phyloP scores from a whole-genome alignment of 192 early-diverging fungal species.

The Glomus cerebriforme region DNA sequence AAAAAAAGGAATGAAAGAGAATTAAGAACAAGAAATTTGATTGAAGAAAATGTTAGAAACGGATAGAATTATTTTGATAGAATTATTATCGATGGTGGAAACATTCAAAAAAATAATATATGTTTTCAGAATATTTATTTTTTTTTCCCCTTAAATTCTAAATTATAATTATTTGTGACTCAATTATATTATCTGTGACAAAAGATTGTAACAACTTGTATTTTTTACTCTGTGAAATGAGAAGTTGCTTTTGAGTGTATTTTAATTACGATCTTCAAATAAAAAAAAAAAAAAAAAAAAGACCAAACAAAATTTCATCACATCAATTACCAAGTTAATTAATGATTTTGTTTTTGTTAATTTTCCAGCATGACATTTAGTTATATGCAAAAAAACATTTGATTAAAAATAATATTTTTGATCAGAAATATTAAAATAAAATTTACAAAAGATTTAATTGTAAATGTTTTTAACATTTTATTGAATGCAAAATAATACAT shows the following conservation, averaged over 20 bases:
- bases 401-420: background rate
- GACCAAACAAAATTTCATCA: background rate
- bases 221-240: background rate
- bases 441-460: background rate
- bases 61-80: background rate
- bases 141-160: background rate
- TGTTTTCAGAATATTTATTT: background rate
- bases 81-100: background rate
- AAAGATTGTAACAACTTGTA: background rate
- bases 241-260: background rate
- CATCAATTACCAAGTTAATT: background rate
- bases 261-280: background rate
- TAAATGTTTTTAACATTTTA: background rate
- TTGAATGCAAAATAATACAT: background rate
- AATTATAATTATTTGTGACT: background rate
- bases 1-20: background rate
- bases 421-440: background rate
- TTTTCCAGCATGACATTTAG: background rate
- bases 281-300: background rate
- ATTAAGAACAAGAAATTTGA: background rate
- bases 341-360: background rate
- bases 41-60: background rate
- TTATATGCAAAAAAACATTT: background rate
- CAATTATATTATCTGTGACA: background rate
- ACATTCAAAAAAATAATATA: too few species aligned